Evolutionary conservation across 257 asterid genomes (phyloP), one percentile per base, ranked within the genome.

Genomic region (Cynanchum wilfordii): DNA sequence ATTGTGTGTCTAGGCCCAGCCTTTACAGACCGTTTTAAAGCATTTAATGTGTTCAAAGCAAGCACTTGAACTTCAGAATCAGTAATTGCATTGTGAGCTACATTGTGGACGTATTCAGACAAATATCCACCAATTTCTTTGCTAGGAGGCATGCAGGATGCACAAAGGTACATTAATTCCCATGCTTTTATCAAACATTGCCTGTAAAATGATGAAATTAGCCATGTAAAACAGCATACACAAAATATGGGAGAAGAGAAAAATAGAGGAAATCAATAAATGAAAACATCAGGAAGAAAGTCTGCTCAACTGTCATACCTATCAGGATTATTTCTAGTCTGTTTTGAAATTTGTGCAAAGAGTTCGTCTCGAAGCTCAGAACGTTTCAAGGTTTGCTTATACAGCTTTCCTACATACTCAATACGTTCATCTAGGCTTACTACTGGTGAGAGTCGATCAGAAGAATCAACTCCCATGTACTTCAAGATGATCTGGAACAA

Each of bases 101-200:
- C 92, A 79, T 82, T 86, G 65, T 88, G 97, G 71, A 92, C 79
- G 78, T 87, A 90, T 76, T 92, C 96, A 15, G 97, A 89, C 80
- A 95, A 79, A 82, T 92, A 95, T 54, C 89, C 93, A 76, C 97
- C 96, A 79, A 95, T 86, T 83, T 92, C 98, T 85, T 95, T 92
- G 91, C 90, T 88, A 68, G 99, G 98, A 63, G 99, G 98, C 97
- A 92, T 88, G 90, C 99, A 95, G 30, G 96, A 92, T 70, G 96
- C 91, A 75, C 97, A 92, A 54, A 95, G 74, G 77, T 90, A 90
- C 99, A 95, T 89, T 51, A 95, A 85, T 80, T 95, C 98, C 99
- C 98, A 95, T 40, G 96, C 97, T 80, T 88, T 95, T 73, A 88
- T 80, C 89, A 88, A 77, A 73, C 79, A 84, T 47, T 78, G 79